Conservation (phyloP, 2,329 filamentous ascomycete genomes). For the Ophiostoma himal-ulmi region DNA sequence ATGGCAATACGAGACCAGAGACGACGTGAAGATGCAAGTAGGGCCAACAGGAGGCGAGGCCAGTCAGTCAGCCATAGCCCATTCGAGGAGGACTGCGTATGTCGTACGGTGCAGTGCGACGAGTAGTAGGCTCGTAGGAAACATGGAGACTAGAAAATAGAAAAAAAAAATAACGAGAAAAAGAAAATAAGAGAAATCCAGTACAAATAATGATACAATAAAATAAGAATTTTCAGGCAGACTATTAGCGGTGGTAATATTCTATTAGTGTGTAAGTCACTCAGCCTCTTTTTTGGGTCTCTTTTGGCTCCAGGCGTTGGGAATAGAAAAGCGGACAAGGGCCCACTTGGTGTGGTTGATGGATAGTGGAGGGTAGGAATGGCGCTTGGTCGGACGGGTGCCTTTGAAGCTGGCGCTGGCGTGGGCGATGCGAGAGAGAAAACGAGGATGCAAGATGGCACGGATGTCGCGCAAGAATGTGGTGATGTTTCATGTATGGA, state of each 20-base stretch:
- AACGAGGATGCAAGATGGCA: not conserved
- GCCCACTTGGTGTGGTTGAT: slow-evolving; percentile 20
- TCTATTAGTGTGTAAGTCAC: not conserved
- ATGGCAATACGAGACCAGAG: too few relatives aligned
- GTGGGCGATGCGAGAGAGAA: not conserved
- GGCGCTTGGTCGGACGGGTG: slow-evolving; percentile 16
- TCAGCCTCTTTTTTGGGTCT: not conserved
- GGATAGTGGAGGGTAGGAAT: slow-evolving; percentile 21
- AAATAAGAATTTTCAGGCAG: not conserved
- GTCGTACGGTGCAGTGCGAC: too few relatives aligned
- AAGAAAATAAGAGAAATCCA: not conserved
- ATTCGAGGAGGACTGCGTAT: too few relatives aligned
- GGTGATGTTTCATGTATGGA: not conserved
- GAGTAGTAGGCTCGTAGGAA: not conserved
- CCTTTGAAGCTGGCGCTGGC: not conserved
- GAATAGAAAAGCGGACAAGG: slow-evolving; percentile 11
- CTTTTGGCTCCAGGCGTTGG: slow-evolving; percentile 1
- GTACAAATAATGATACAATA: not conserved
- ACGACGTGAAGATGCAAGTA: too few relatives aligned
- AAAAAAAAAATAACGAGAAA: not conserved
- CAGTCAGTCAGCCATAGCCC: not conserved
- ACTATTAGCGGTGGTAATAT: not conserved
- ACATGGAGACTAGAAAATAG: not conserved
- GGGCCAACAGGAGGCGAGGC: not conserved
- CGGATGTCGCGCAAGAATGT: not conserved